Percentiles rank a stretch among this genome's conserved stretches.
Conservation (phyloP, 176 grass and related monocot species). For the Coix lacrymajobi region DNA sequence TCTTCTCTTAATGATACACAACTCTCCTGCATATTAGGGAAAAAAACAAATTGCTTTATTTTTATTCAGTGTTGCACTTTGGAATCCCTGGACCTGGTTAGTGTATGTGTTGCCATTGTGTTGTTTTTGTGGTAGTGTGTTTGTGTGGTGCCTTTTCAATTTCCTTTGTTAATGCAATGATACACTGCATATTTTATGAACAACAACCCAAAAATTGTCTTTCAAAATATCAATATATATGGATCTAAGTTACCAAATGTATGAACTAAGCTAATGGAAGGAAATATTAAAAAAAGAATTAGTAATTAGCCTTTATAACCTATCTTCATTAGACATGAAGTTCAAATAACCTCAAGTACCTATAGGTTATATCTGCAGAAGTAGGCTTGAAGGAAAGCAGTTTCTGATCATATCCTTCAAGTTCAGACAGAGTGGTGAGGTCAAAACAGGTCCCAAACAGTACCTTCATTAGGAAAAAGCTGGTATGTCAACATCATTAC, state of each 20-base stretch:
- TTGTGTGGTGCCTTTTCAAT: background rate
- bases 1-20: too few relatives aligned
- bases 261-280: background rate
- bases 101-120: background rate
- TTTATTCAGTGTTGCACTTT: background rate
- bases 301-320: background rate
- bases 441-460: constrained; percentile 97
- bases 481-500: background rate
- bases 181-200: background rate
- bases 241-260: constrained; percentile 17
- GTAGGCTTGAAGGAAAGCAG: constrained; percentile 70
- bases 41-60: background rate
- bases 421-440: constrained; percentile 45
- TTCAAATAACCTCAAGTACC: constrained; percentile 34
- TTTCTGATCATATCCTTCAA: constrained; percentile 70
- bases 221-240: background rate
- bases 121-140: background rate
- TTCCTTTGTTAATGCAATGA: background rate
- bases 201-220: background rate
- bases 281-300: background rate
- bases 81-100: background rate
- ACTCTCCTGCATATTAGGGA: too few relatives aligned
- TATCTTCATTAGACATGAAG: constrained; percentile 13
- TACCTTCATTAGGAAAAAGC: constrained; percentile 46
- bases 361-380: constrained; percentile 81